phyloP scores from a whole-genome alignment of 495 filamentous ascomycete genomes.

The Penicillium lagena region DNA sequence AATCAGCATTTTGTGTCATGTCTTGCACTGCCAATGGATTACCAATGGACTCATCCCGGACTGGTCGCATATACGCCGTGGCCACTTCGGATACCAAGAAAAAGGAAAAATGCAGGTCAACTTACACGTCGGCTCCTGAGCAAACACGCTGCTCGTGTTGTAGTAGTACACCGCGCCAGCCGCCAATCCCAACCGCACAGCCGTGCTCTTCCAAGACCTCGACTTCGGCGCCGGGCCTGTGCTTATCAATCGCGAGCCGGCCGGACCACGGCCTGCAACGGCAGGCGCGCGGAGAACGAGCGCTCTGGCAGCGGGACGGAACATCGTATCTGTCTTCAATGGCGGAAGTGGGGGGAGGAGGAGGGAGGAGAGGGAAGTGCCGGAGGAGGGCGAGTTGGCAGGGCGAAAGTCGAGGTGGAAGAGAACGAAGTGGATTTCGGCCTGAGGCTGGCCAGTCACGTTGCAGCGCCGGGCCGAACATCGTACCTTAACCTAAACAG shows the following conservation, averaged over 20 bases:
- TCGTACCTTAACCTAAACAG: too few species aligned
- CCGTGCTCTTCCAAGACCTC: conserved; percentile 77
- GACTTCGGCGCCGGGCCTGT: conserved; percentile 62
- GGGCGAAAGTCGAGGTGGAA: conserved; percentile 2
- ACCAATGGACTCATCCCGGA: background rate
- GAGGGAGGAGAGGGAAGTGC: conserved; percentile 7
- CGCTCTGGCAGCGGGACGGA: conserved; percentile 52
- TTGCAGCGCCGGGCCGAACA: conserved; percentile 8
- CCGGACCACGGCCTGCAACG: conserved; percentile 32
- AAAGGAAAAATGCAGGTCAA: conserved; percentile 3
- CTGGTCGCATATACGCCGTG: too few species aligned
- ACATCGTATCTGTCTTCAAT: conserved; percentile 39
- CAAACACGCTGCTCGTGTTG: conserved; percentile 80
- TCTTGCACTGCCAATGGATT: conserved; percentile 2
- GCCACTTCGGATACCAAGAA: background rate
- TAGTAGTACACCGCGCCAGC: conserved; percentile 82
- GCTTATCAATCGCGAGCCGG: conserved; percentile 60
- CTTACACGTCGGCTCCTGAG: conserved; percentile 74
- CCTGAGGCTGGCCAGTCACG: conserved; percentile 18
- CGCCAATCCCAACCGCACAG: conserved; percentile 68
- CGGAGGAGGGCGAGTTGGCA: conserved; percentile 2
- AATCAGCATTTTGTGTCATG: background rate
- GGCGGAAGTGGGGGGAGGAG: background rate
- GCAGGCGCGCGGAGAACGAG: conserved; percentile 39
- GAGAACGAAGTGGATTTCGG: conserved; percentile 13